A percentile compares a stretch with the other conserved stretches of the same genome.
These are phyloP conservation scores for Grosmannia huntii DNA, from an alignment of 2,329 filamentous ascomycete species.

Conservation along the genomic window DNA sequence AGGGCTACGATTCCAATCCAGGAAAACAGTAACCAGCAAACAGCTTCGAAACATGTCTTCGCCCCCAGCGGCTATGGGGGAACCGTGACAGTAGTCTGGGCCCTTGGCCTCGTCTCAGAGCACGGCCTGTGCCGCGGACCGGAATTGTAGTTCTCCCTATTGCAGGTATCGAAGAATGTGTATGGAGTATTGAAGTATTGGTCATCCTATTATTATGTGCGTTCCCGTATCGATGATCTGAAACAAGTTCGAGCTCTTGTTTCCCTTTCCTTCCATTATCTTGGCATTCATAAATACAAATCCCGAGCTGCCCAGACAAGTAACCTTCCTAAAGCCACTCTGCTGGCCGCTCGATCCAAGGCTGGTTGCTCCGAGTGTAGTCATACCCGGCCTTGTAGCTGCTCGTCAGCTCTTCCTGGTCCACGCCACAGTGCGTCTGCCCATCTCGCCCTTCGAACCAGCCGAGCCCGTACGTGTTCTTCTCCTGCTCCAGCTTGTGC, in stretches of 20 bases:
- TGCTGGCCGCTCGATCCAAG: slow-evolving; percentile 29
- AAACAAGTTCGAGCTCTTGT: neutral
- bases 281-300: neutral
- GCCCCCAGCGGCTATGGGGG: too few species aligned
- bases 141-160: too few species aligned
- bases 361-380: slow-evolving; percentile 34
- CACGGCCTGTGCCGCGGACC: too few species aligned
- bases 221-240: too few species aligned
- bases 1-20: neutral
- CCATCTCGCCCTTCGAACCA: slow-evolving; percentile 67
- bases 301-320: neutral
- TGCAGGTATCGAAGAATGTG: too few species aligned
- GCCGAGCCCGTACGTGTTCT: slow-evolving; percentile 56
- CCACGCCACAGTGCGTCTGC: slow-evolving; percentile 62
- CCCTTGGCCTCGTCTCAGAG: too few species aligned
- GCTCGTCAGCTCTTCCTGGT: slow-evolving; percentile 58
- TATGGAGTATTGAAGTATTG: too few species aligned
- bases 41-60: too few species aligned
- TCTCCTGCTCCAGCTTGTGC: slow-evolving; percentile 35
- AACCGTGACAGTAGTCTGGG: too few species aligned
- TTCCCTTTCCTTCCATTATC: neutral
- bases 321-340: slow-evolving; percentile 21
- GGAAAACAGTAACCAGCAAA: too few species aligned
- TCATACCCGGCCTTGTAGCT: slow-evolving; percentile 52
- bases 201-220: too few species aligned